Percentiles rank a stretch among this genome's conserved stretches.
phyloP scores from a whole-genome alignment of 139 green algal species.

The Tetradesmus lagerheimii region DNA sequence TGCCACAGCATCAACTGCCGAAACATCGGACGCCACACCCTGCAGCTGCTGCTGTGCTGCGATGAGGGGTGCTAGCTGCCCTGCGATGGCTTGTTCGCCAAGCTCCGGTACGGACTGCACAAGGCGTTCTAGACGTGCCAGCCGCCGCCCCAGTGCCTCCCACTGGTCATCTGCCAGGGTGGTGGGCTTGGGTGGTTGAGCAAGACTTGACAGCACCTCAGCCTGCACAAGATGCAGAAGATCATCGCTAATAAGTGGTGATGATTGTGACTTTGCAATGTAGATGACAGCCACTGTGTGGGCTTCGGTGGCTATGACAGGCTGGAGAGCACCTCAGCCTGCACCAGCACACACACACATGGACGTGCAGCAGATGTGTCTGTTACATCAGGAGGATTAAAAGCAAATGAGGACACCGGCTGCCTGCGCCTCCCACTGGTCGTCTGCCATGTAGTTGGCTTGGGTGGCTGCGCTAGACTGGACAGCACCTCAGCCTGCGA shows the following conservation, averaged over 20 bases:
- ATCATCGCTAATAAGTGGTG: no score
- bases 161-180: constrained; percentile 54
- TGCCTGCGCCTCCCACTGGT: constrained; percentile 69
- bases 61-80: background rate
- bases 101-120: constrained; percentile 53
- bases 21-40: background rate
- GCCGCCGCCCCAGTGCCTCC: constrained; percentile 63
- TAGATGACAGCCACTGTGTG: constrained; percentile 41
- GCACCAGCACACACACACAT: background rate
- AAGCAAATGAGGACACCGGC: no score
- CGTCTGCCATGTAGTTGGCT: background rate
- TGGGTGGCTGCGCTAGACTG: background rate
- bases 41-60: constrained; percentile 17
- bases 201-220: background rate
- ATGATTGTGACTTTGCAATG: no score
- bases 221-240: background rate
- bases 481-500: background rate
- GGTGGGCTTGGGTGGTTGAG: background rate
- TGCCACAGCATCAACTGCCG: background rate
- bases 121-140: constrained; percentile 59
- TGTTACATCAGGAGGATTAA: no score
- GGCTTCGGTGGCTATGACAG: constrained; percentile 4
- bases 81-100: constrained; percentile 20
- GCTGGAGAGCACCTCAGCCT: constrained; percentile 29
- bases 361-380: no score